These are phyloP conservation scores for Apiospora aurea DNA, from an alignment of 2,329 filamentous ascomycete genomes.

Conservation along the genomic window DNA sequence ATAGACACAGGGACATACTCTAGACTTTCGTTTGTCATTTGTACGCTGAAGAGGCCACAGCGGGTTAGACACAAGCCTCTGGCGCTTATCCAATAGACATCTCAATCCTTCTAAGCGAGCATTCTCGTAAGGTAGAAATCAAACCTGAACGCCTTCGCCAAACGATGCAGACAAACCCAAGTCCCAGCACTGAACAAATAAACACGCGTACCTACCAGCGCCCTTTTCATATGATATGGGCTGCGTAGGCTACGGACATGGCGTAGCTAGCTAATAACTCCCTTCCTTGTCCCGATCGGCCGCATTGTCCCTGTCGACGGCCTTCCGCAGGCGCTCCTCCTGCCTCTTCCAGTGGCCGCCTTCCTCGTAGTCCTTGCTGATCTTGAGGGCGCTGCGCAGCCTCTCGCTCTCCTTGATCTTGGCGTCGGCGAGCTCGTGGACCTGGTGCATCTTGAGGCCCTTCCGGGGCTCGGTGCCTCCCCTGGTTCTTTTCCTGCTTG, in stretches of 20 bases:
- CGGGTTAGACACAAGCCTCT: not conserved
- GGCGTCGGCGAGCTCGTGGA: constrained; percentile 93
- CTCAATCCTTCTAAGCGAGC: not conserved
- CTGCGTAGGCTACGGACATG: not conserved
- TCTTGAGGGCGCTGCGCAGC: constrained; percentile 84
- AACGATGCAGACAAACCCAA: constrained; percentile 30
- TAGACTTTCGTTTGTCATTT: constrained; percentile 5
- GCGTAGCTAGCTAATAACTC: not conserved
- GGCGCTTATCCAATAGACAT: not conserved
- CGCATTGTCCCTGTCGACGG: constrained; percentile 47
- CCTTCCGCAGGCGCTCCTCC: constrained; percentile 69
- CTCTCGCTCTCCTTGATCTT: constrained; percentile 96
- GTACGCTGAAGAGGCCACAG: not conserved
- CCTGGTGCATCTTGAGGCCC: constrained; percentile 87
- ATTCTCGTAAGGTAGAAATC: constrained; percentile 8
- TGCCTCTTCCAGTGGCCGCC: constrained; percentile 86
- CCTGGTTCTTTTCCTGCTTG: constrained; percentile 49
- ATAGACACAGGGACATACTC: not conserved
- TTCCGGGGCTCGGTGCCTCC: constrained; percentile 51
- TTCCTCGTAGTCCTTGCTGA: constrained; percentile 85
- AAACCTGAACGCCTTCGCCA: constrained; percentile 30
- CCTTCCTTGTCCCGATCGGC: constrained; percentile 20
- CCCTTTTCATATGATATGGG: not conserved
- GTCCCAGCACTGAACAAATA: not conserved
- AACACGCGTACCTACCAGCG: not conserved